These are phyloP conservation scores for Penicillium griseofulvum DNA, from an alignment of 2,329 filamentous ascomycete species.

Conservation along the genomic window DNA sequence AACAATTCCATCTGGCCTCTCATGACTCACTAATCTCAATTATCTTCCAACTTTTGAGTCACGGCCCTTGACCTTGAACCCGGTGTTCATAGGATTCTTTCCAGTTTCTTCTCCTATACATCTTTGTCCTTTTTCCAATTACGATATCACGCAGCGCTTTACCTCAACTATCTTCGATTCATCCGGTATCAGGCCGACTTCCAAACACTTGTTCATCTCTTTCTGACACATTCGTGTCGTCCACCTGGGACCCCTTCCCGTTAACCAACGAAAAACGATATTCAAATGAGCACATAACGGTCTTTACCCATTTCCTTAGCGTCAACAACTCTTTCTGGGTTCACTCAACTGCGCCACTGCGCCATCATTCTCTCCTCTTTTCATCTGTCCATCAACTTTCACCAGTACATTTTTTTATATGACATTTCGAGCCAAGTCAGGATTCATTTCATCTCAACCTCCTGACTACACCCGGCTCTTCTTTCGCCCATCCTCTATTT, in stretches of 20 bases:
- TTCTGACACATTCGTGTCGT: constrained; percentile 10
- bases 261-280: constrained; percentile 32
- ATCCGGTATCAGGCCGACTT: constrained; percentile 10
- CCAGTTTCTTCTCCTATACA: constrained; percentile 25
- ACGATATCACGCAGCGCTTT: constrained; percentile 44
- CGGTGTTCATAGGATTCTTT: constrained; percentile 37
- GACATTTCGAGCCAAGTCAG: constrained; percentile 6
- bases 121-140: constrained; percentile 26
- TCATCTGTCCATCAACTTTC: constrained; percentile 24
- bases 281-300: constrained; percentile 44
- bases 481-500: constrained; percentile 22
- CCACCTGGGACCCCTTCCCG: constrained; percentile 14
- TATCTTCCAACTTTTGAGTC: constrained; percentile 28
- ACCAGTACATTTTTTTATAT: constrained; percentile 28
- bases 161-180: constrained; percentile 16
- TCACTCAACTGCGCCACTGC: constrained; percentile 25
- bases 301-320: constrained; percentile 37
- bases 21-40: constrained; percentile 31
- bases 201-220: constrained; percentile 2
- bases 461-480: constrained; percentile 8
- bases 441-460: constrained; percentile 1
- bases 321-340: constrained; percentile 29
- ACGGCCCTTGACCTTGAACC: constrained; percentile 33
- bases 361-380: constrained; percentile 26
- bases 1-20: constrained; percentile 9